These are phyloP conservation scores for Lecanosticta acicola DNA, from an alignment of 2,329 filamentous ascomycete genomes.

Conservation along the genomic window DNA sequence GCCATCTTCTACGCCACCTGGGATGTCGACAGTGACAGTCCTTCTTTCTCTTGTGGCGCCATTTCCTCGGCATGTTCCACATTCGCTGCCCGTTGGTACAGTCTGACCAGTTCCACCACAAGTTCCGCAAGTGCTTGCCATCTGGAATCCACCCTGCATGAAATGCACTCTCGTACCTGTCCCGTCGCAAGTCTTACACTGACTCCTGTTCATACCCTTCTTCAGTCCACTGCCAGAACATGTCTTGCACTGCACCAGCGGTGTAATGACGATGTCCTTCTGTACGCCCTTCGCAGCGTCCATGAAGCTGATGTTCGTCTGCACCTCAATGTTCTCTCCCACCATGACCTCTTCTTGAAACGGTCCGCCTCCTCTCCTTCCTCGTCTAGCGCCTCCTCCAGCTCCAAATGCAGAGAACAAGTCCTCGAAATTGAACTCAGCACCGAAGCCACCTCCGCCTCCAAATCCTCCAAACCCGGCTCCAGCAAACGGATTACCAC, in stretches of 20 bases:
- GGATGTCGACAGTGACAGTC: slow-evolving; percentile 84
- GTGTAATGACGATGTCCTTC: slow-evolving; percentile 83
- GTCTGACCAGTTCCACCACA: slow-evolving; percentile 74
- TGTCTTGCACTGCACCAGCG: slow-evolving; percentile 72
- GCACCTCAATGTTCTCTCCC: slow-evolving; percentile 94
- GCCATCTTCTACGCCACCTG: slow-evolving; percentile 90
- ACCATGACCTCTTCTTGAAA: slow-evolving; percentile 78
- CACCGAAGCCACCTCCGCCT: slow-evolving; percentile 54
- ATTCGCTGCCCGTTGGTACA: slow-evolving; percentile 75
- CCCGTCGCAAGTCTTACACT: slow-evolving; percentile 77
- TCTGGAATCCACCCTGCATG: slow-evolving; percentile 90
- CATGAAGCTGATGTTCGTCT: slow-evolving; percentile 89
- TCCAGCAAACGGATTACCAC: slow-evolving; percentile 59
- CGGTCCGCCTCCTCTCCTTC: slow-evolving; percentile 54
- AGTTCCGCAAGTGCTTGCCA: slow-evolving; percentile 78
- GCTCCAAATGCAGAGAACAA: slow-evolving; percentile 82
- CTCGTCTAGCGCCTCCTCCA: slow-evolving; percentile 48
- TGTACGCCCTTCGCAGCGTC: slow-evolving; percentile 87
- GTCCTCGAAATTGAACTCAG: slow-evolving; percentile 93
- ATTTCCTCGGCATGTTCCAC: slow-evolving; percentile 70
- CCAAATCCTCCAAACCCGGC: slow-evolving; percentile 42
- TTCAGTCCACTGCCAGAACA: slow-evolving; percentile 83
- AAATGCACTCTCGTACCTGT: slow-evolving; percentile 82
- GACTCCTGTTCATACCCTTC: slow-evolving; percentile 63
- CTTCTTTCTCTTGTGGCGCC: slow-evolving; percentile 79